Percentiles rank a stretch among this genome's conserved stretches.
Conservation (phyloP, 2,329 filamentous ascomycete genomes). For the Ceratocystis cacaofunesta region DNA sequence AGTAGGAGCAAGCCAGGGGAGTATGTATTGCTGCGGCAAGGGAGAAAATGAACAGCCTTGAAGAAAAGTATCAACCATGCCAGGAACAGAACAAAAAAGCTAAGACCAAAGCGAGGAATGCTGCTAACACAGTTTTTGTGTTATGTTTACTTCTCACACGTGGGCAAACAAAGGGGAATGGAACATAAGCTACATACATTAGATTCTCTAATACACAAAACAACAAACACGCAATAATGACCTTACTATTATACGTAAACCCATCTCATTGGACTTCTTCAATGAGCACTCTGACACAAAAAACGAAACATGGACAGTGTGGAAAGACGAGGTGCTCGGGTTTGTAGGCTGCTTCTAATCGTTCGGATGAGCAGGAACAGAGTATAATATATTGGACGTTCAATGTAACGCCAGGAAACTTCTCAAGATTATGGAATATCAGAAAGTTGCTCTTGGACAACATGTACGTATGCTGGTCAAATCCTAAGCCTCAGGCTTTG, state of each 20-base stretch:
- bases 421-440: background rate
- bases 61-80: background rate
- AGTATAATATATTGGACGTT: background rate
- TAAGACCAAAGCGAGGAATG: conserved; percentile 1
- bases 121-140: background rate
- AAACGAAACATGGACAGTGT: conserved; percentile 4
- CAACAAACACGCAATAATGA: background rate
- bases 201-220: background rate
- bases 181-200: background rate
- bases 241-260: no score
- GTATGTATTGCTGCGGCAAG: background rate
- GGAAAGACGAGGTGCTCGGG: background rate
- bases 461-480: background rate
- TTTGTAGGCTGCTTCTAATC: background rate
- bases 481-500: background rate
- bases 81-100: background rate
- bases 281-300: background rate
- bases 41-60: background rate
- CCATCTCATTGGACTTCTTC: background rate
- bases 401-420: background rate
- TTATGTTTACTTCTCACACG: background rate
- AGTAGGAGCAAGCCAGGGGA: background rate
- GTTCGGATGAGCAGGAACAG: background rate
- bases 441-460: background rate
- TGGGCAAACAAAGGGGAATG: conserved; percentile 2